Evolutionary conservation across 208 protist species (phyloP).

Genomic region (Naegleria lovaniensis): DNA sequence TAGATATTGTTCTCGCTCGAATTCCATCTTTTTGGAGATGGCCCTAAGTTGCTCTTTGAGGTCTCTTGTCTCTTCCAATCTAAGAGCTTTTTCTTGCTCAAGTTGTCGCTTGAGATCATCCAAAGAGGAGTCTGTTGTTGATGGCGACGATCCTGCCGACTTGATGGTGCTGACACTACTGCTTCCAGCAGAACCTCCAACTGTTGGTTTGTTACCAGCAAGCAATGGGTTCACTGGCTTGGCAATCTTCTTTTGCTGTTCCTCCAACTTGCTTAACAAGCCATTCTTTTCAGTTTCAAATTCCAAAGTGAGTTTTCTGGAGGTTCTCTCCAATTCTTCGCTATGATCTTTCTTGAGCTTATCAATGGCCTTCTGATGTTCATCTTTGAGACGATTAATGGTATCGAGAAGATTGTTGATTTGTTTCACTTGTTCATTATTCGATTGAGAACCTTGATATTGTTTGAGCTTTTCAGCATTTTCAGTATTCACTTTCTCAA

Average conservation of each 20-base stretch:
- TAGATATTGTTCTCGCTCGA: neutral
- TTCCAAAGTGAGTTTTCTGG: neutral
- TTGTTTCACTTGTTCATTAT: neutral
- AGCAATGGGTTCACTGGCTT: neutral
- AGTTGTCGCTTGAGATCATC: neutral
- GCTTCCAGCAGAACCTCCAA: neutral
- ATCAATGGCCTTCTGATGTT: neutral
- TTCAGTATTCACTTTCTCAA: neutral
- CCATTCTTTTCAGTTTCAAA: neutral
- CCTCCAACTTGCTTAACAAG: too few relatives aligned
- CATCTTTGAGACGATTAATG: neutral
- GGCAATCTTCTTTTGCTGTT: neutral
- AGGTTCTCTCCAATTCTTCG: neutral
- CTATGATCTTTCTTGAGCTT: neutral
- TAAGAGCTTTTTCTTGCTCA: neutral
- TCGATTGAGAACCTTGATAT: neutral
- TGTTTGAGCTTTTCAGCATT: neutral
- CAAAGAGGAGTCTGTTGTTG: neutral
- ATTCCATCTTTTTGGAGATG: neutral
- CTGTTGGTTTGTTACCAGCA: neutral
- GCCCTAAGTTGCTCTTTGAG: neutral
- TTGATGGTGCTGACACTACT: neutral
- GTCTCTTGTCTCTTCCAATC: neutral
- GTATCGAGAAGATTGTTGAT: neutral
- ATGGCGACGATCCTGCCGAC: neutral